Base-by-base conservation (phyloP, 306 rosid species). In the Pyrus pyrifolia region DNA sequence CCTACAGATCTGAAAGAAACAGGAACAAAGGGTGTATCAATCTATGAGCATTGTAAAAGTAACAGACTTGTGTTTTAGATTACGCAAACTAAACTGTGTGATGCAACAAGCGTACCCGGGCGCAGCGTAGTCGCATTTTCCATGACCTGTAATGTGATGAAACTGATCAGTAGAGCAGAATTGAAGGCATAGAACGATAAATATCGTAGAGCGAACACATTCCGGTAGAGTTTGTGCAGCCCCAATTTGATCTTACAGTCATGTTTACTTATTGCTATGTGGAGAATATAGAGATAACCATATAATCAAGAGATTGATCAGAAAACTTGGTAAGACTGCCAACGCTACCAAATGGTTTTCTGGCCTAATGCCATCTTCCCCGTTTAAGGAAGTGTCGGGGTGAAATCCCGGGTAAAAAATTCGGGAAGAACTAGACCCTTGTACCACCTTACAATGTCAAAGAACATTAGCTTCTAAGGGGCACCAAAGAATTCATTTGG, bases 71-170 rank as follows among this genome's bases (percentile, higher is more conserved):
- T 8, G 6, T 40, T 51, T 12, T 14, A 63, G 18, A 70, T 21
- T 14, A 49, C 2, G 71, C 51, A 75, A 23, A 73, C 70, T 14
- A 65, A 2, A 74, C 68, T 13, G 52, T 40, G 57, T 19, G 29
- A 42, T n/a, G 9, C 1, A 71, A 22, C 53, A 57, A 60, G 83
- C 87, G 52, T 90, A 94, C 98, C 96, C 91, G 38, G 97, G 72
- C 51, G 89, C 71, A 15, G 81, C 31, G 76, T 78, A 95, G 73
- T 5, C 31, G 73, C 98, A 95, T 78, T 92, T 88, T 73, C 85
- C 98, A 68, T 95, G 85, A 81, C 97, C 98, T 95, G 91, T 23
- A 78, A 67, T 23, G 70, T 63, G 58, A 51, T 0, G 29, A 75
- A 23, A 70, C 10, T 72, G 22, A 71, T 83, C 77, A 86, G 73